A percentile compares a stretch with the other conserved stretches of the same genome.
phyloP scores from a whole-genome alignment of 1,284 basidiomycete genomes.

The Sphaerobolus stellatus region DNA sequence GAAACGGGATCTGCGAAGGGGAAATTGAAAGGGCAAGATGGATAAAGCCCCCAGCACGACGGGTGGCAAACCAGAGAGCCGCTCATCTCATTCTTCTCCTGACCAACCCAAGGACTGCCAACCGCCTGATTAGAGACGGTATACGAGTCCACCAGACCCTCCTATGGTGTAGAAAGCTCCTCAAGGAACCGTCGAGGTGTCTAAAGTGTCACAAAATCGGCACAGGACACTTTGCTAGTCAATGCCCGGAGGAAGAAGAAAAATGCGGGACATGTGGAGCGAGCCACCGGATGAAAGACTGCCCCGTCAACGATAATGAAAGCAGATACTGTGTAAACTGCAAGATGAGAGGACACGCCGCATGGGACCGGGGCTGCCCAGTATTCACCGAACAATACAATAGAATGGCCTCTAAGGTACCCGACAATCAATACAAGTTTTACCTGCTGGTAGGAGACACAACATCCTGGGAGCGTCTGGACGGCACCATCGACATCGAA shows the following conservation, averaged over 20 bases:
- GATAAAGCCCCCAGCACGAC: too few species aligned
- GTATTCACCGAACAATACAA: background rate
- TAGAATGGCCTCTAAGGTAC: background rate
- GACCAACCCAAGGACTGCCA: too few species aligned
- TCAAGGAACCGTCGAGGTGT: constrained; percentile 19
- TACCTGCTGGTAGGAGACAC: constrained; percentile 14
- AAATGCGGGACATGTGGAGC: too few species aligned
- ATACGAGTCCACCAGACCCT: constrained; percentile 3
- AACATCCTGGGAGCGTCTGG: constrained; percentile 15
- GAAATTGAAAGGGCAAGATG: too few species aligned
- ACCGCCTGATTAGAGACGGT: constrained; percentile 4
- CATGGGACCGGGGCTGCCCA: constrained; percentile 16
- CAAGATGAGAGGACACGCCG: constrained; percentile 9
- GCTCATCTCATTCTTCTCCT: too few species aligned
- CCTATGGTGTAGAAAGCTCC: background rate
- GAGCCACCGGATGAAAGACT: too few species aligned
- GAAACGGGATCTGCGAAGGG: too few species aligned
- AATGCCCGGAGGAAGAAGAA: too few species aligned
- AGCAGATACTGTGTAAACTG: constrained; percentile 24
- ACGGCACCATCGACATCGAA: too few species aligned
- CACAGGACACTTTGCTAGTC: too few species aligned
- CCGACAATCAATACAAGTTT: constrained; percentile 11
- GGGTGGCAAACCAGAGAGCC: too few species aligned
- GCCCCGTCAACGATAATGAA: too few species aligned
- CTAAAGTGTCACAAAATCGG: constrained; percentile 29